Conservation (phyloP, 2,329 filamentous ascomycete genomes). For the Bimuria novae-zelandiae region DNA sequence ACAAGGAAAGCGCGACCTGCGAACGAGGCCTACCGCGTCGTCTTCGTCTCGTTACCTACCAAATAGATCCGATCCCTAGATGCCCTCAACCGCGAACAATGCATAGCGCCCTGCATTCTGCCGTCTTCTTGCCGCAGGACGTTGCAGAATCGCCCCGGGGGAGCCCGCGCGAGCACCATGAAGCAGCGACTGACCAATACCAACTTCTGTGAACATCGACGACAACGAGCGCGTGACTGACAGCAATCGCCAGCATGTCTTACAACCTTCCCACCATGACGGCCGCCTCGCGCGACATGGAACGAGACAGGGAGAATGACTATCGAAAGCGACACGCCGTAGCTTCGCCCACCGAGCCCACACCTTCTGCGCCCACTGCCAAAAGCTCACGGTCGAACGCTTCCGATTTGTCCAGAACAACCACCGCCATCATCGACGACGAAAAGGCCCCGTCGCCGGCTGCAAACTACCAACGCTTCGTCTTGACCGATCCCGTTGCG, state of each 20-base stretch:
- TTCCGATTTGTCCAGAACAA: conserved; percentile 9
- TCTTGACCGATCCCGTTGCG: conserved; percentile 69
- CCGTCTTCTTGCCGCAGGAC: conserved; percentile 19
- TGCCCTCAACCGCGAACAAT: background rate
- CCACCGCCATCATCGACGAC: conserved; percentile 16
- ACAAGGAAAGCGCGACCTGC: background rate
- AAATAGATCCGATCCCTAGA: background rate
- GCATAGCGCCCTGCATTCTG: background rate
- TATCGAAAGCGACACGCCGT: conserved; percentile 32
- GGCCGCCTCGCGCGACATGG: conserved; percentile 17
- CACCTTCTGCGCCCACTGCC: conserved; percentile 2
- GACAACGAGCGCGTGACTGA: background rate
- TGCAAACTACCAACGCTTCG: conserved; percentile 59
- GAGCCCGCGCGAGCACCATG: conserved; percentile 18
- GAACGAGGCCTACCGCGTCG: background rate
- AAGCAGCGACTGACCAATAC: conserved; percentile 7
- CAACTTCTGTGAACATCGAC: background rate
- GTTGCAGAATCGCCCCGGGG: conserved; percentile 17
- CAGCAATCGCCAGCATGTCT: conserved; percentile 22
- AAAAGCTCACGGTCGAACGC: conserved; percentile 19
- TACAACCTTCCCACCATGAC: conserved; percentile 20
- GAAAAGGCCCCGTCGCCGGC: conserved; percentile 22
- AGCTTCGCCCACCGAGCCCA: conserved; percentile 16
- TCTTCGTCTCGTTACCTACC: background rate
- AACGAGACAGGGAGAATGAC: conserved; percentile 31